A percentile compares a stretch with the other conserved stretches of the same genome.
Evolutionary conservation across 2,329 filamentous ascomycete genomes (phyloP).

Genomic region (Phaeosphaeriaceae sp.): DNA sequence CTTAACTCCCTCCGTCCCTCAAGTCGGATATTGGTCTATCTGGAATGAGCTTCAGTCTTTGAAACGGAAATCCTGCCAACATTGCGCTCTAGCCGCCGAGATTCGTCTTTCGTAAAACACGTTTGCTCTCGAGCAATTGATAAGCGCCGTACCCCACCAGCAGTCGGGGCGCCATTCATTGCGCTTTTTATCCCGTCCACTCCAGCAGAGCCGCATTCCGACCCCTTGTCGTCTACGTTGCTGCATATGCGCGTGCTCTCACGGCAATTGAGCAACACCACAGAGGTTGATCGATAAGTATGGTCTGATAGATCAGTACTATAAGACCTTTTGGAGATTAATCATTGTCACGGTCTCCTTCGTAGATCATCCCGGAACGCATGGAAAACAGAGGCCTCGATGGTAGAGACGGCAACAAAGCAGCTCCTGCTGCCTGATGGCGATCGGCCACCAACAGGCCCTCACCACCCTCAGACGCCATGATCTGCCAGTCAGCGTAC

Average conservation of each 20-base stretch:
- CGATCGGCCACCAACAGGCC: neutral
- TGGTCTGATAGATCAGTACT: neutral
- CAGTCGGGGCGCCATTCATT: conserved; percentile 13
- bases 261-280: conserved; percentile 1
- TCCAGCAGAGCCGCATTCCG: conserved; percentile 28
- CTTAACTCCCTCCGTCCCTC: conserved; percentile 28
- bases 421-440: neutral
- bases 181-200: conserved; percentile 25
- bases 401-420: neutral
- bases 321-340: neutral
- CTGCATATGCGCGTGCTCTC: conserved; percentile 18
- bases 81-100: conserved; percentile 8
- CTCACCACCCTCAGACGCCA: neutral
- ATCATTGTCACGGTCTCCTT: no score
- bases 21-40: conserved; percentile 1
- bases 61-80: conserved; percentile 11
- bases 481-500: neutral
- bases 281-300: neutral
- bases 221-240: neutral
- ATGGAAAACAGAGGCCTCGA: neutral
- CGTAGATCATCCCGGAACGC: no score
- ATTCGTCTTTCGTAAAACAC: conserved; percentile 2
- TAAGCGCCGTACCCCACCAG: conserved; percentile 17
- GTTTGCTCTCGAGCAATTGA: conserved; percentile 5
- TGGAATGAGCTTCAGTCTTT: neutral